Base-by-base conservation (phyloP, 2,329 filamentous ascomycete species). In the Exophiala aquamarina region DNA sequence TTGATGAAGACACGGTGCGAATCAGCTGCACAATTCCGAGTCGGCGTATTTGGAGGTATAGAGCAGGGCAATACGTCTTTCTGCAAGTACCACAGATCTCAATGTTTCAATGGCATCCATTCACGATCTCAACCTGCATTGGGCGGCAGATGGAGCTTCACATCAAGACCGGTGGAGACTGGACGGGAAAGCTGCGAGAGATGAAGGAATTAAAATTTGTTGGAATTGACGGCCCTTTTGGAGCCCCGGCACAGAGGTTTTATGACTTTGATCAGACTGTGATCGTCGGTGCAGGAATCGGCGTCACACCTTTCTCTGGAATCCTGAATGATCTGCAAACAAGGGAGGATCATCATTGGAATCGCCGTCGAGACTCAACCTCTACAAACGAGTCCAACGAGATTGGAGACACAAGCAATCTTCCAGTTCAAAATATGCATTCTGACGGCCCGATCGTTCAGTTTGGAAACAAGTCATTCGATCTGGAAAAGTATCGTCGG, bases 111-210 rank as follows among this genome's bases (percentile, higher is more conserved):
- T 82, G 78, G 78, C 78, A 82, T 46, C 78, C 77, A 0, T 82
- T 82, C 54, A 81, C 78, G 0, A 74, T 82, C 0, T 81, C 78
- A 0, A 73, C 74, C 2, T 81, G 77, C 52, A 68, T 70, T 11
- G 76, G 72, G 0, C 73, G 74, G 19, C 68, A 71, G 23, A 70
- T 82, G 63, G 72, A 74, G 59, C 59, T 82, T 1, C 78, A 81
- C 54, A 79, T 82, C 66, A 81, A 81, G 59, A 75, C 74, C 3
- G 76, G 80, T 36, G 78, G 78, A 0, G 71, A 81, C 59, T 82
- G 77, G 78, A 81, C 78, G 0, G 63, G 64, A 3, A 64, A 62
- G 36, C 65, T 81, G 1, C 68, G 72, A 8, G 62, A 70, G 1
- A 57, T 79, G 2, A 62, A 65, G 32, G 62, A 63, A 18, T 60